phyloP scores from a whole-genome alignment of 78 protist species.

The Protostelium mycophagum region DNA sequence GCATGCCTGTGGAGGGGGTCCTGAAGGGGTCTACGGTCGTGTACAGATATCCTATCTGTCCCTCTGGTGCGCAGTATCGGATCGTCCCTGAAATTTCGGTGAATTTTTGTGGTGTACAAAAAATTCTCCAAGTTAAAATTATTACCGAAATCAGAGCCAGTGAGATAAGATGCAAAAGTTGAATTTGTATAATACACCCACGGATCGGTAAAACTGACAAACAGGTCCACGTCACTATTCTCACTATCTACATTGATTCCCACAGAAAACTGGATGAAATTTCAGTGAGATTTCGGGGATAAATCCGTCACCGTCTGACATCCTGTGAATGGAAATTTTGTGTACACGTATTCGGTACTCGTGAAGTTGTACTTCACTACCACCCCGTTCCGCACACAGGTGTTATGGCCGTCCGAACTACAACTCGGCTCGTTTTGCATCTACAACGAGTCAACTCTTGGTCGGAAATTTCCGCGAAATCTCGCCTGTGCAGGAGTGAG shows the following conservation, averaged over 20 bases:
- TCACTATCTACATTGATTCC: neutral
- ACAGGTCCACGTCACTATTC: neutral
- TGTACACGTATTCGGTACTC: no score
- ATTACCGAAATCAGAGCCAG: neutral
- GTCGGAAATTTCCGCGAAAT: no score
- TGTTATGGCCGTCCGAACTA: no score
- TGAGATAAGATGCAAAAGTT: neutral
- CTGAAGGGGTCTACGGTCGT: neutral
- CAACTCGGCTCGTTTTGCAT: no score
- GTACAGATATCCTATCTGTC: neutral
- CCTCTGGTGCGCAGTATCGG: neutral
- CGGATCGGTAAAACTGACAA: neutral
- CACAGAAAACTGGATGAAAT: neutral
- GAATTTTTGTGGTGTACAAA: neutral
- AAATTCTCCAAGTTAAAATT: no score
- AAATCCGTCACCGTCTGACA: neutral
- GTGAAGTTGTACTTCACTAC: no score
- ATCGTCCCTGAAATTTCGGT: neutral
- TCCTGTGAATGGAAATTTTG: neutral
- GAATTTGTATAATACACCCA: neutral
- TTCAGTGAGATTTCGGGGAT: neutral
- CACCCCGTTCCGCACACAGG: no score
- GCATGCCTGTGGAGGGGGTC: neutral
- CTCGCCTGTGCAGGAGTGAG: no score
- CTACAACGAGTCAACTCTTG: no score